Evolutionary conservation across 306 rosid species (phyloP), one percentile per base, ranked within the genome.

Genomic region (Begonia masoniana): DNA sequence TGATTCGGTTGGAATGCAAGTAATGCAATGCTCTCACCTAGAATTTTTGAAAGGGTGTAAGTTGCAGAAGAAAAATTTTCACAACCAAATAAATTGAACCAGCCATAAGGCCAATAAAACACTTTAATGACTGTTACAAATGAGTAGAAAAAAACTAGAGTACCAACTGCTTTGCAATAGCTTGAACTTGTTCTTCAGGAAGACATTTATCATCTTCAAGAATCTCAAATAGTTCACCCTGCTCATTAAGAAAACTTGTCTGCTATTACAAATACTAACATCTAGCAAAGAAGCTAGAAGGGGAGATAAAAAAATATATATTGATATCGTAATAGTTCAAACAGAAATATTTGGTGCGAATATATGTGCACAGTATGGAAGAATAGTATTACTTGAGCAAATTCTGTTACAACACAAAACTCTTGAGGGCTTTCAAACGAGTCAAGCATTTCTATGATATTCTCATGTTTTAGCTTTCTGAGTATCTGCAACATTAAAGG

Each of bases 151-250:
- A 7, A 21, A 41, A 61, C 15, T 12, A 43, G 31, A 65, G 54
- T 83, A 91, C 99, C 94, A 91, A 76, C 74, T 91, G 96, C 77
- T 91, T 91, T 69, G 99, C 94, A 69, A 91, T 91, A 63, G 94
- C 99, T 69, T 83, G 99, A 66, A 91, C 96, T 83, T 85, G 96
- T 69, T 81, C 94, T 78, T 91, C 99, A 8, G 96, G 99, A 73
- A 91, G 99, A 81, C 79, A 75, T 68, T 83, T 91, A 56, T 91
- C 99, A 74, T 91, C 96, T 83, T 91, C 99, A 16, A 91, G 99
- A 84, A 91, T 81, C 78, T 86, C 99, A 83, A 91, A 91, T 35
- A 91, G 82, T 66, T 91, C 99, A 45, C 99, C 99, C 95, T 83
- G 67, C 26, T 51, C 46, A 70, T 62, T 54, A 64, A 56, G 58